Evolutionary conservation across 306 rosid species (phyloP).

Genomic region (Inga laurina): DNA sequence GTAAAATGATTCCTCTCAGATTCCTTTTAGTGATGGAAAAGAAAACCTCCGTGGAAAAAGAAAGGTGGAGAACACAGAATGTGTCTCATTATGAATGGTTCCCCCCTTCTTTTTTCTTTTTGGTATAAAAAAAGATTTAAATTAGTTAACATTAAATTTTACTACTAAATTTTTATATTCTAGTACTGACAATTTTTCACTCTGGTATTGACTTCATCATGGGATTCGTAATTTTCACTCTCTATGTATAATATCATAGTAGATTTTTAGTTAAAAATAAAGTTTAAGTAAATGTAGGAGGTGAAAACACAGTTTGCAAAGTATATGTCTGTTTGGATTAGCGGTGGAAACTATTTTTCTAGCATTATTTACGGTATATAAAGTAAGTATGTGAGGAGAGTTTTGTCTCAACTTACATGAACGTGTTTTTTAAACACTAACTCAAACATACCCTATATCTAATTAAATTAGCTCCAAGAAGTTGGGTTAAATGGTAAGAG

Average conservation of each 20-base stretch:
- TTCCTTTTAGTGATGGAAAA: neutral
- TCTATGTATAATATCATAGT: neutral
- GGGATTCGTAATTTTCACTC: neutral
- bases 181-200: neutral
- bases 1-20: neutral
- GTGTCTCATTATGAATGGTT: neutral
- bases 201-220: neutral
- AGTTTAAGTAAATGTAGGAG: neutral
- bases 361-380: too few species aligned
- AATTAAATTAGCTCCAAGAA: too few species aligned
- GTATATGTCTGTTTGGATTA: too few species aligned
- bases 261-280: too few species aligned
- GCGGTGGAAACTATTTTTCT: too few species aligned
- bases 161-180: too few species aligned
- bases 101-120: neutral
- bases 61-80: neutral
- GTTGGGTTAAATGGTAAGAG: neutral
- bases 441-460: too few species aligned
- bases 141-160: too few species aligned
- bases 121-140: too few species aligned
- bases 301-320: neutral
- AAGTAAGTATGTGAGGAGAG: too few species aligned
- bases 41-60: neutral
- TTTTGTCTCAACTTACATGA: too few species aligned
- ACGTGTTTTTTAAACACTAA: too few species aligned